A percentile compares a stretch with the other conserved stretches of the same genome.
Evolutionary conservation across 2,329 filamentous ascomycete species (phyloP).

Genomic region (Epichloe festucae): DNA sequence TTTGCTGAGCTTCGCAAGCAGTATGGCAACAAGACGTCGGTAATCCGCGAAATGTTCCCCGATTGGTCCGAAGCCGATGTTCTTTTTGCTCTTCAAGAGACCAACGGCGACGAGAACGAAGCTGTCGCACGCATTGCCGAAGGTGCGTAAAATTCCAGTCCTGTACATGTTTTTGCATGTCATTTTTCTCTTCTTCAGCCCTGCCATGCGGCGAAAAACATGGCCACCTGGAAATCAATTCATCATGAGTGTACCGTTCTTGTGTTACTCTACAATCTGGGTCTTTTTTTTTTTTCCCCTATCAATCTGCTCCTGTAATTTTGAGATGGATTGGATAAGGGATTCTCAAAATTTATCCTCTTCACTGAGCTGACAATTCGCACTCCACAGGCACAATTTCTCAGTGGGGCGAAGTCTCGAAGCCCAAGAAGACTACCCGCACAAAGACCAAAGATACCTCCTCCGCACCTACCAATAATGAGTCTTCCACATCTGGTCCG

Average conservation of each 20-base stretch:
- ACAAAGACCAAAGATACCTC: constrained; percentile 57
- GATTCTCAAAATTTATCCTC: too few species aligned
- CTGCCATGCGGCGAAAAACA: not conserved
- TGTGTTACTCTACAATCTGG: too few species aligned
- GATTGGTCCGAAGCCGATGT: constrained; percentile 94
- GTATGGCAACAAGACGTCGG: constrained; percentile 64
- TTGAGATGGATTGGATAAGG: too few species aligned
- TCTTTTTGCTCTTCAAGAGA: constrained; percentile 84
- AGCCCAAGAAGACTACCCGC: constrained; percentile 64
- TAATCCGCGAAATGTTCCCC: constrained; percentile 85
- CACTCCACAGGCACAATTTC: constrained; percentile 53
- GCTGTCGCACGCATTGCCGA: constrained; percentile 70
- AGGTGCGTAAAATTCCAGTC: constrained; percentile 35
- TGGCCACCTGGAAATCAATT: not conserved
- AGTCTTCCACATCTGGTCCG: constrained; percentile 28
- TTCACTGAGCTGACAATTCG: constrained; percentile 7
- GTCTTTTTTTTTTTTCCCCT: too few species aligned
- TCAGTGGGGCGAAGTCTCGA: constrained; percentile 75
- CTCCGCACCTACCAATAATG: constrained; percentile 35
- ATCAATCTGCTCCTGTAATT: too few species aligned
- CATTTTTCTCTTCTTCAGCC: not conserved
- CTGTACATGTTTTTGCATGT: constrained; percentile 6
- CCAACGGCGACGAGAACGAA: constrained; percentile 61
- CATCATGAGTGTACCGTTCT: not conserved
- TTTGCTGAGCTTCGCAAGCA: constrained; percentile 85